Conservation (phyloP, 345 rosid species). For the Ailanthus altissimus region DNA sequence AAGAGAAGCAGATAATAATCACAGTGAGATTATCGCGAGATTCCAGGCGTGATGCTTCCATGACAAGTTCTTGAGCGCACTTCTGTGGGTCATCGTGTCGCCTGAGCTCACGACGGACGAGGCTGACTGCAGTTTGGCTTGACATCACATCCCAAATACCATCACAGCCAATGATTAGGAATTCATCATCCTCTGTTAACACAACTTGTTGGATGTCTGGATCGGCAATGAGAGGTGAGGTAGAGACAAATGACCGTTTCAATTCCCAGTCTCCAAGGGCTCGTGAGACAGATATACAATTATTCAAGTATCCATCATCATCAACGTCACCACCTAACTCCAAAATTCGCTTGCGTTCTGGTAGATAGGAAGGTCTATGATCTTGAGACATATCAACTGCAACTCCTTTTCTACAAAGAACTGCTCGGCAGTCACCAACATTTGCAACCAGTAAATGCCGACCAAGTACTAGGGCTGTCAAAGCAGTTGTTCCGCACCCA, state of each 20-base stretch:
- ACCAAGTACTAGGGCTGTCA: slow-evolving; percentile 71
- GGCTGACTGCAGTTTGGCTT: slow-evolving; percentile 73
- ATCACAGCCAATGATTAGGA: slow-evolving; percentile 81
- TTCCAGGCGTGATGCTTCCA: slow-evolving; percentile 54
- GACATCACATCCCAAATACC: slow-evolving; percentile 89
- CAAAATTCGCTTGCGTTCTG: slow-evolving; percentile 74
- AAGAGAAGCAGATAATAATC: slow-evolving; percentile 49
- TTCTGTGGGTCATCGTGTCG: slow-evolving; percentile 57
- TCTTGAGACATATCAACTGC: slow-evolving; percentile 85
- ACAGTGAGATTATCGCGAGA: slow-evolving; percentile 63
- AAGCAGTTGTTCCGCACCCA: slow-evolving; percentile 61
- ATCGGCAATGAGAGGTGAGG: slow-evolving; percentile 79
- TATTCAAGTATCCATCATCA: slow-evolving; percentile 61
- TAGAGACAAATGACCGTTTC: slow-evolving; percentile 60
- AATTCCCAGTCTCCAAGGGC: slow-evolving; percentile 93
- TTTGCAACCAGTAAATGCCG: slow-evolving; percentile 73
- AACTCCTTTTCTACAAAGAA: slow-evolving; percentile 67
- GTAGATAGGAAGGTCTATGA: slow-evolving; percentile 61
- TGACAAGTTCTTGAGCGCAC: slow-evolving; percentile 58
- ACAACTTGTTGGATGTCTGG: slow-evolving; percentile 61
- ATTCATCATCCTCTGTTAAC: slow-evolving; percentile 82
- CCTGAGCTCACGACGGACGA: slow-evolving; percentile 62
- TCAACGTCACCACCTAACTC: slow-evolving; percentile 49
- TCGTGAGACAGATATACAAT: slow-evolving; percentile 62
- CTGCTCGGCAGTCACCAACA: slow-evolving; percentile 90